Conservation (phyloP, 1,284 basidiomycete genomes). For the Sporisorium reilianum region DNA sequence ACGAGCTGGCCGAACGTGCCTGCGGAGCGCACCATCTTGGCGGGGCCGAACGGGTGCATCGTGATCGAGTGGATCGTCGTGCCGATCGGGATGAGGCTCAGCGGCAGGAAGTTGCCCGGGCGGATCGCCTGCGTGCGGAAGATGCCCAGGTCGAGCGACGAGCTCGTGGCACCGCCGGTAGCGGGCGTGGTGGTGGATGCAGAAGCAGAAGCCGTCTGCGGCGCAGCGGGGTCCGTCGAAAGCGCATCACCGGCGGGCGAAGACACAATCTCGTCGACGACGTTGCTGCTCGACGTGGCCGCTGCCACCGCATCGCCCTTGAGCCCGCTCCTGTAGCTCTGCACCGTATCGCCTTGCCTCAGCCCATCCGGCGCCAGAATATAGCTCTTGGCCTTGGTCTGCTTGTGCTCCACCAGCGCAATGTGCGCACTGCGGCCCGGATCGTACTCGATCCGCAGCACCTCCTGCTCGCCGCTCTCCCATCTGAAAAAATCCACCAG, state of each 20-base stretch:
- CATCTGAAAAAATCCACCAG: conserved; percentile 83
- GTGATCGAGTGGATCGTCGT: conserved; percentile 90
- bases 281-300: conserved; percentile 11
- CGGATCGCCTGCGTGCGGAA: conserved; percentile 87
- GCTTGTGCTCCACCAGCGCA: conserved; percentile 79
- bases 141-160: conserved; percentile 81
- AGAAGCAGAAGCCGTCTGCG: conserved; percentile 42
- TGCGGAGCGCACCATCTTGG: conserved; percentile 87
- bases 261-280: conserved; percentile 26
- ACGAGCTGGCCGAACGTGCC: conserved; percentile 84
- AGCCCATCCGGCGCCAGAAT: conserved; percentile 92
- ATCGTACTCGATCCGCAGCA: conserved; percentile 95
- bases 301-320: conserved; percentile 6
- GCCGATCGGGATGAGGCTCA: conserved; percentile 90
- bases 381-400: conserved; percentile 78
- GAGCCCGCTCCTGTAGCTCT: conserved; percentile 78
- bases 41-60: conserved; percentile 81
- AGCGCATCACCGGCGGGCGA: conserved; percentile 17
- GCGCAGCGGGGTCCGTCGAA: conserved; percentile 37
- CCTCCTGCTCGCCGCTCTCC: conserved; percentile 83
- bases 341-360: conserved; percentile 86
- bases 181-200: too few species aligned
- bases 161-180: conserved; percentile 72
- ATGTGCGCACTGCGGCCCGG: conserved; percentile 94
- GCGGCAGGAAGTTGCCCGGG: conserved; percentile 91